These are phyloP conservation scores for Pseudisothecium myosuroides DNA, from an alignment of 225 moss, liverwort and hornwort genomes.

Conservation along the genomic window DNA sequence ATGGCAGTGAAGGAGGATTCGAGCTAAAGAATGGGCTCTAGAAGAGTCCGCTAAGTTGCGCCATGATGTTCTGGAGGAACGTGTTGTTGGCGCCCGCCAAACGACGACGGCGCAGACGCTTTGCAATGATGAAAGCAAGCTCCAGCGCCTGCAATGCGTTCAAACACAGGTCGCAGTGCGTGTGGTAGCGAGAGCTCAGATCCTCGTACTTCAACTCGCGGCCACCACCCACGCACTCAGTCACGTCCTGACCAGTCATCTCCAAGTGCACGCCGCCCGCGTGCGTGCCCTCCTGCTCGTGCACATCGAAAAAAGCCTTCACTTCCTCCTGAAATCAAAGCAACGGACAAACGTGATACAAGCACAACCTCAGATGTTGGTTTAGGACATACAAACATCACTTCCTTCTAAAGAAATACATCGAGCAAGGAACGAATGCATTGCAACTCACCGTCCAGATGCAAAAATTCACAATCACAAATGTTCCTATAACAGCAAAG, in stretches of 20 bases:
- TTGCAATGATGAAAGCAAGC: conserved; percentile 68
- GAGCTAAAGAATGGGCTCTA: no score
- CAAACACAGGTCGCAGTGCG: conserved; percentile 74
- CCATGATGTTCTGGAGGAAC: background rate
- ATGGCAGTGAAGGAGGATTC: no score
- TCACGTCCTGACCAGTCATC: conserved; percentile 85
- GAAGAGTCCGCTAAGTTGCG: background rate
- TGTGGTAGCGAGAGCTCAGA: conserved; percentile 78
- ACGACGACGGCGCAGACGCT: conserved; percentile 58
- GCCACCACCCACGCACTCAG: conserved; percentile 76
- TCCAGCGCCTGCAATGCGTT: conserved; percentile 78
- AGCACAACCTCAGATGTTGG: no score
- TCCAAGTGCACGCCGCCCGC: conserved; percentile 75
- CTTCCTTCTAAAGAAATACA: background rate
- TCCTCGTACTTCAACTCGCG: conserved; percentile 58
- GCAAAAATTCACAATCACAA: no score
- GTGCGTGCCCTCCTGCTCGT: conserved; percentile 72
- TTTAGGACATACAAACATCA: background rate
- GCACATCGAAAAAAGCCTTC: conserved; percentile 73
- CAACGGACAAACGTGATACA: background rate
- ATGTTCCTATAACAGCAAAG: background rate
- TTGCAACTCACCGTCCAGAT: background rate
- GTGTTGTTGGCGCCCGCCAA: conserved; percentile 3
- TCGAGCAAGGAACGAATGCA: fast-evolving
- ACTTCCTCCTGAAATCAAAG: conserved; percentile 5